phyloP scores from a whole-genome alignment of 2,329 filamentous ascomycete species.

The Dothiorella sarmentorum region DNA sequence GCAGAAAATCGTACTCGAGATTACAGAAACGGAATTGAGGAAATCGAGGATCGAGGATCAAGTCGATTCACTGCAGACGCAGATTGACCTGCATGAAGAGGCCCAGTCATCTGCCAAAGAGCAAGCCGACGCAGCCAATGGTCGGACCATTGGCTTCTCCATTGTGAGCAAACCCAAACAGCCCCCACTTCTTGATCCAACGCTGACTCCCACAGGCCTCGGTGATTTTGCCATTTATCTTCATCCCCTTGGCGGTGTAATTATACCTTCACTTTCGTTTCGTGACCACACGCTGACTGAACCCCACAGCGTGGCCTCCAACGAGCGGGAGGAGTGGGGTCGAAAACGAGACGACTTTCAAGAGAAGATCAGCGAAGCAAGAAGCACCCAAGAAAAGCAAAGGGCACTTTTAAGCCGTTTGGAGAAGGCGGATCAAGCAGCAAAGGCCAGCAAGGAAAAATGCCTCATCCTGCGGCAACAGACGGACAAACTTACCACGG shows the following conservation, averaged over 20 bases:
- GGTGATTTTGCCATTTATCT: neutral
- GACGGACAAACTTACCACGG: neutral
- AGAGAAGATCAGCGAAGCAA: neutral
- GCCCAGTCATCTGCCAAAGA: neutral
- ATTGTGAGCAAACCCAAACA: neutral
- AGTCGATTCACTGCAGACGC: neutral
- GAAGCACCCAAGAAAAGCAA: neutral
- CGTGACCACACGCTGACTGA: neutral
- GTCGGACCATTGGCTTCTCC: neutral
- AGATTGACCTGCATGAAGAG: slow-evolving; percentile 1
- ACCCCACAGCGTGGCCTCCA: neutral
- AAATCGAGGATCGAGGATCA: neutral
- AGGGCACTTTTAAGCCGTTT: neutral
- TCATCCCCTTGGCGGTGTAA: slow-evolving; percentile 4
- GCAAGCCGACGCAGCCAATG: neutral
- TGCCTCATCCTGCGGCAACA: neutral
- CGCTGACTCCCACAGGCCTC: neutral
- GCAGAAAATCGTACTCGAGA: neutral
- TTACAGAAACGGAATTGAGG: neutral
- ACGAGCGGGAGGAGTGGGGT: neutral
- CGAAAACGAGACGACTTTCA: neutral
- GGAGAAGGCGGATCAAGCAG: neutral
- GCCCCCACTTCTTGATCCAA: no score
- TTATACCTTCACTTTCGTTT: neutral
- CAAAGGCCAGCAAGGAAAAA: neutral